Evolutionary conservation across 2,329 filamentous ascomycete species (phyloP).

Genomic region (Neopestalotiopsis sp.): DNA sequence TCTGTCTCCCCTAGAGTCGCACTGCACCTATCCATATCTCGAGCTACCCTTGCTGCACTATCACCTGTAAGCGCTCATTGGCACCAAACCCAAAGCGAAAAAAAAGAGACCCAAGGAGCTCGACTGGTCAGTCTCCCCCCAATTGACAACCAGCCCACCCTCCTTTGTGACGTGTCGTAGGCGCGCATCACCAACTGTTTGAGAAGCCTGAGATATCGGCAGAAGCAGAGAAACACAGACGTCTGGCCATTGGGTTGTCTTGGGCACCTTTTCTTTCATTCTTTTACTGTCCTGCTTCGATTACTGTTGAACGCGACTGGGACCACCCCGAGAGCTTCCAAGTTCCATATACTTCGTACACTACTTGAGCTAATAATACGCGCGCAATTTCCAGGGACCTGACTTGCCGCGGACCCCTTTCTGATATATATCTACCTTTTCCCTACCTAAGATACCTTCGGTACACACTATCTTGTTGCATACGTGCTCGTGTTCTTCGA

Average conservation of each 20-base stretch:
- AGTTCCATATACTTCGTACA: background rate
- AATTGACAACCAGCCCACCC: conserved; percentile 28
- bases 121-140: conserved; percentile 32
- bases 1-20: background rate
- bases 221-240: conserved; percentile 10
- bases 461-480: background rate
- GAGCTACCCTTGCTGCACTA: conserved; percentile 3
- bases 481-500: background rate
- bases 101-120: background rate
- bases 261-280: conserved; percentile 16
- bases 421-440: background rate
- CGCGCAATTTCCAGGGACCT: background rate
- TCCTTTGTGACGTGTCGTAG: conserved; percentile 37
- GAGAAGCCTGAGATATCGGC: conserved; percentile 26
- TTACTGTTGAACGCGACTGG: background rate
- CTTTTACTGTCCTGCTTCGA: background rate
- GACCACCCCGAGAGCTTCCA: background rate
- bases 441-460: too few relatives aligned
- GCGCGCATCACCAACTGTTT: conserved; percentile 26
- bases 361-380: background rate
- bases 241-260: background rate
- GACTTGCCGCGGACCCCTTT: conserved; percentile 4
- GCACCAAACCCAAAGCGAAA: background rate
- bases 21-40: background rate
- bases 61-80: conserved; percentile 11